phyloP scores from a whole-genome alignment of 2,329 filamentous ascomycete genomes.

The Cryphonectria radicalis region DNA sequence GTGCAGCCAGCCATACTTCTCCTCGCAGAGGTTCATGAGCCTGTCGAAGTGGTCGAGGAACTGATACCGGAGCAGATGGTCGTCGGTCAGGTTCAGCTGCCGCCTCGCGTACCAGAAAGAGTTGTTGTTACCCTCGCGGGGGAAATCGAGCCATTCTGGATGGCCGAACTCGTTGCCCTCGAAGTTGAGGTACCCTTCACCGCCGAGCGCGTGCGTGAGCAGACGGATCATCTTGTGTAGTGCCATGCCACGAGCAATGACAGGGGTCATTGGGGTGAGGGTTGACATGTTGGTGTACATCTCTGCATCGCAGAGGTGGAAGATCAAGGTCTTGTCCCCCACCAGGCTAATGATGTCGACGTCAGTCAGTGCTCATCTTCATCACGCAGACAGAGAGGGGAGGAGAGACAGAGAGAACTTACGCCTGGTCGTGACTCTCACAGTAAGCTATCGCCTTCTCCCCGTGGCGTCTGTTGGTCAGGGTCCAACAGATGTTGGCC shows the following conservation, averaged over 20 bases:
- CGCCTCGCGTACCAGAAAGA: conserved; percentile 94
- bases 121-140: conserved; percentile 88
- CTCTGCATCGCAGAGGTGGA: conserved; percentile 97
- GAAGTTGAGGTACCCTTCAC: conserved; percentile 97
- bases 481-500: conserved; percentile 78
- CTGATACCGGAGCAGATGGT: conserved; percentile 81
- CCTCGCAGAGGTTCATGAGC: conserved; percentile 86
- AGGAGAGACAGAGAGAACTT: conserved; percentile 49
- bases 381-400: not conserved
- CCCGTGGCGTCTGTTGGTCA: conserved; percentile 90
- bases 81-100: conserved; percentile 91
- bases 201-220: conserved; percentile 86
- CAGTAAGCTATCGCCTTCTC: conserved; percentile 99
- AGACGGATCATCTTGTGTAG: conserved; percentile 98
- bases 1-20: conserved; percentile 90
- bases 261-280: conserved; percentile 79
- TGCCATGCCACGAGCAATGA: conserved; percentile 88
- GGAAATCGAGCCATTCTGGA: conserved; percentile 98
- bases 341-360: conserved; percentile 68
- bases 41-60: conserved; percentile 94
- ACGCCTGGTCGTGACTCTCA: conserved; percentile 98
- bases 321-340: conserved; percentile 94
- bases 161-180: conserved; percentile 99
- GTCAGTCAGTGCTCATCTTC: conserved; percentile 30
- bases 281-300: conserved; percentile 98